Conservation (phyloP, 352 stramenopile genomes). For the Phytophthora megakarya region DNA sequence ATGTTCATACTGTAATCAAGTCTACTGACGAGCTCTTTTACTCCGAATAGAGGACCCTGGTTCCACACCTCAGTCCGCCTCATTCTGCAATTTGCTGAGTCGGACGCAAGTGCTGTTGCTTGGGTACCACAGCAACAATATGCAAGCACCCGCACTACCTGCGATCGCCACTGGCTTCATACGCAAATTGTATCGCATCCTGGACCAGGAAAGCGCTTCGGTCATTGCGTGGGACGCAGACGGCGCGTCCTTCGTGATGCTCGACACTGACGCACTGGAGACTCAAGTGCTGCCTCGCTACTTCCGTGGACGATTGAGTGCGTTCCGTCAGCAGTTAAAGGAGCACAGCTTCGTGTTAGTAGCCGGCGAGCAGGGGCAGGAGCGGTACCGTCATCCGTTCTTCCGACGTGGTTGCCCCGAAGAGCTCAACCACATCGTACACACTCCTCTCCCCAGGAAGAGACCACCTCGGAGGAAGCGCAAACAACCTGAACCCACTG, state of each 20-base stretch:
- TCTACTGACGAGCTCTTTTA: not conserved
- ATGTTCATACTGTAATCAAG: slow-evolving; percentile 3
- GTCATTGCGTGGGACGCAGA: slow-evolving; percentile 64
- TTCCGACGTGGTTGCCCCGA: slow-evolving; percentile 57
- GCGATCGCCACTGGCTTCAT: slow-evolving; percentile 72
- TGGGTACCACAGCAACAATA: not conserved
- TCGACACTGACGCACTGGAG: slow-evolving; percentile 54
- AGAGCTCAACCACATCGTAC: slow-evolving; percentile 43
- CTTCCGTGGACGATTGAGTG: slow-evolving; percentile 63
- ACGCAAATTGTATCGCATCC: slow-evolving; percentile 77
- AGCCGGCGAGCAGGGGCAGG: slow-evolving; percentile 14
- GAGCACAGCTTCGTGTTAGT: slow-evolving; percentile 60
- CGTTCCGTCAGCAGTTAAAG: slow-evolving; percentile 71
- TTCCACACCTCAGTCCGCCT: not conserved
- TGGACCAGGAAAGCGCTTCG: slow-evolving; percentile 56
- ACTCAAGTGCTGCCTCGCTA: slow-evolving; percentile 61
- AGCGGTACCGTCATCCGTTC: slow-evolving; percentile 47
- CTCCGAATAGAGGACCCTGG: not conserved
- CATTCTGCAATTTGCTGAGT: slow-evolving; percentile 39
- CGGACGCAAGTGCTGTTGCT: not conserved
- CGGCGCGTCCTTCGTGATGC: slow-evolving; percentile 62
- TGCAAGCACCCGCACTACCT: slow-evolving; percentile 19
- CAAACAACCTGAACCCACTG: slow-evolving; percentile 22
- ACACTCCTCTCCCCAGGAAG: slow-evolving; percentile 42
- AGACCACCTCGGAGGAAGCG: slow-evolving; percentile 33